Conservation (phyloP, 805 yeast genomes). For the Vanderwaltozyma tropicalis region DNA sequence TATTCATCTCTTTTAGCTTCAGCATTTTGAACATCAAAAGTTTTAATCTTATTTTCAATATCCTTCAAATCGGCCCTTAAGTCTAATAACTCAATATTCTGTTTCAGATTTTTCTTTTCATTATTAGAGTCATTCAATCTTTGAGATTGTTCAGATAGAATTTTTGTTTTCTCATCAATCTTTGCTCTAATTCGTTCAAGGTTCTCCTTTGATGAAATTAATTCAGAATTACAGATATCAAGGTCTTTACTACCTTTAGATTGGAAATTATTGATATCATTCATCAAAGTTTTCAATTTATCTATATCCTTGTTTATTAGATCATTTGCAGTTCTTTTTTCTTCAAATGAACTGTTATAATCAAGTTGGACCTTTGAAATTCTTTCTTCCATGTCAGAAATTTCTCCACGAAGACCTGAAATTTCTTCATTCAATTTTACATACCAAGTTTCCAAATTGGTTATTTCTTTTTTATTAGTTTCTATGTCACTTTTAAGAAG, state of each 20-base stretch:
- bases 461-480: conserved; percentile 7
- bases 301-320: neutral
- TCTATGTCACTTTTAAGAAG: conserved; percentile 9
- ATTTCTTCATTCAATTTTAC: conserved; percentile 5
- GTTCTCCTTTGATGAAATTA: conserved; percentile 1
- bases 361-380: neutral
- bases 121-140: conserved; percentile 46
- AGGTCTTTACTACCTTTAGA: conserved; percentile 5
- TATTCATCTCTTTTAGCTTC: conserved; percentile 50
- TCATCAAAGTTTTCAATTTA: neutral
- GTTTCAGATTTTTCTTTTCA: conserved; percentile 51
- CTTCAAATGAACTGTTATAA: conserved; percentile 1
- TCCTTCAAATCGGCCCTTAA: conserved; percentile 32
- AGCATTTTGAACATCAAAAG: conserved; percentile 47
- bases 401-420: conserved; percentile 2
- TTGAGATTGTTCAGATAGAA: conserved; percentile 12
- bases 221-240: conserved; percentile 13
- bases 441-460: conserved; percentile 7
- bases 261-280: conserved; percentile 9
- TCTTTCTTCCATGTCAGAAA: conserved; percentile 1
- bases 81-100: conserved; percentile 50
- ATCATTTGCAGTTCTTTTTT: no score
- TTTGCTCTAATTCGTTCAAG: conserved; percentile 6
- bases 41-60: conserved; percentile 32
- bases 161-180: conserved; percentile 11